Evolutionary conservation across 2,329 filamentous ascomycete genomes (phyloP).

Genomic region (Dissoconium aciculare): DNA sequence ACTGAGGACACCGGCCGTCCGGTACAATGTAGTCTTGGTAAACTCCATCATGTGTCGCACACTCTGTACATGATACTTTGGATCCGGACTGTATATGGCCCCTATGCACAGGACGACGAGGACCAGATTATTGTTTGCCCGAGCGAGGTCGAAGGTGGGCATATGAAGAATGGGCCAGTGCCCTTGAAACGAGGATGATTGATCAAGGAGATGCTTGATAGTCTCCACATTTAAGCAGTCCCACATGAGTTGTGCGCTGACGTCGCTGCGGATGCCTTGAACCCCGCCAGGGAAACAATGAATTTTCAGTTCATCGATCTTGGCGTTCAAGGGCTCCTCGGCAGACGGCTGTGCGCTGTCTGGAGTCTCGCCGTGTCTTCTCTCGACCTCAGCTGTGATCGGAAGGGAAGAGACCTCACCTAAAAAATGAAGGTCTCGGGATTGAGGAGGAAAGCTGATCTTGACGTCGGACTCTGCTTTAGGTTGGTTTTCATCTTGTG

Average conservation of each 20-base stretch:
- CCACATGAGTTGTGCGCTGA: constrained; percentile 29
- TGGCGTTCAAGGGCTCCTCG: constrained; percentile 32
- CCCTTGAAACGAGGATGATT: constrained; percentile 57
- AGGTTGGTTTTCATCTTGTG: constrained; percentile 22
- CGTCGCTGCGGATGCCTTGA: constrained; percentile 40
- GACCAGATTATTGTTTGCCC: constrained; percentile 51
- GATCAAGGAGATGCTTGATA: constrained; percentile 54
- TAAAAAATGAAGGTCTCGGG: constrained; percentile 31
- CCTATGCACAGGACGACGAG: constrained; percentile 58
- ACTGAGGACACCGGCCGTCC: constrained; percentile 38
- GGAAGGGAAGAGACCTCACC: constrained; percentile 34
- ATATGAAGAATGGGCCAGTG: constrained; percentile 62
- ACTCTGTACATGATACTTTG: constrained; percentile 42
- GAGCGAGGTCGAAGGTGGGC: constrained; percentile 52
- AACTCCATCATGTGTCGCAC: constrained; percentile 55
- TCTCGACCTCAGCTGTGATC: constrained; percentile 28
- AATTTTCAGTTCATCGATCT: constrained; percentile 32
- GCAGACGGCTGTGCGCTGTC: constrained; percentile 29
- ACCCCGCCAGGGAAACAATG: constrained; percentile 42
- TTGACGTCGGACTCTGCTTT: constrained; percentile 31
- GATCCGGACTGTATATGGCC: constrained; percentile 59
- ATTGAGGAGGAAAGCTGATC: constrained; percentile 23
- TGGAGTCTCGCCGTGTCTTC: constrained; percentile 20
- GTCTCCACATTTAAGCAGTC: constrained; percentile 50
- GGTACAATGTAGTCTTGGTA: constrained; percentile 43